Evolutionary conservation across 2,329 filamentous ascomycete species (phyloP), one percentile per base, ranked within the genome.

Genomic region (Thelonectria olida): DNA sequence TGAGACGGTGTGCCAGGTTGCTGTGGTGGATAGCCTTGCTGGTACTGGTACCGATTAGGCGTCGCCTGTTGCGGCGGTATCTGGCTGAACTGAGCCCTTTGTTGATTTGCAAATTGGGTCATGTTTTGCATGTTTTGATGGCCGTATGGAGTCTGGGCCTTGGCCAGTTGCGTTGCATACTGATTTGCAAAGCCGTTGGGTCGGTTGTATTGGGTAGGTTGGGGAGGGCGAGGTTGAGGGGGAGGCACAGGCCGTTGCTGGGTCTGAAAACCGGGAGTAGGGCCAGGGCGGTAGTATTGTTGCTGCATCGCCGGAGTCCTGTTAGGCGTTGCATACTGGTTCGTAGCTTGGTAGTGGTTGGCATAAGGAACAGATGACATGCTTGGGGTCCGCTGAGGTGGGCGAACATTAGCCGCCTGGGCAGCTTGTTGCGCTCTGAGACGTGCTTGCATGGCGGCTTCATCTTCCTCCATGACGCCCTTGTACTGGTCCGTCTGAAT

Each of bases 401-500:
- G 79, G 68, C 76, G 78, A 47, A 71, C 64, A 62, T 62, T 69
- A 59, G 69, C 68, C 70, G 80, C 70, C 9, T 22, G 20, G 51
- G 75, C 75, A 34, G 72, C 73, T 49, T 78, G 75, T 38, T 73
- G 73, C 44, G 80, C 79, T 53, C 80, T 75, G 31, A 82, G 70
- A 39, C 85, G 81, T 44, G 83, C 81, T 42, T 86, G 85, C 28
- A 84, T 75, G 39, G 85, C 85, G 38, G 83, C 83, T 66, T 93
- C 90, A 67, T 97, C 93, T 69, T 95, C 92, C 68, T 96, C 93
- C 87, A 96, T 89, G 4, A 90, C 87, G 5, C 93, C 93, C 64
- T 85, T 86, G 75, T 92, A 92, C 70, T 93, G 88, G 52, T 90
- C 88, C 7, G 85, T 88, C 62, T 91, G 87, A 47, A 96, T 82